Evolutionary conservation across 305 asterid species (phyloP).

Genomic region (Coffea humblotiana): DNA sequence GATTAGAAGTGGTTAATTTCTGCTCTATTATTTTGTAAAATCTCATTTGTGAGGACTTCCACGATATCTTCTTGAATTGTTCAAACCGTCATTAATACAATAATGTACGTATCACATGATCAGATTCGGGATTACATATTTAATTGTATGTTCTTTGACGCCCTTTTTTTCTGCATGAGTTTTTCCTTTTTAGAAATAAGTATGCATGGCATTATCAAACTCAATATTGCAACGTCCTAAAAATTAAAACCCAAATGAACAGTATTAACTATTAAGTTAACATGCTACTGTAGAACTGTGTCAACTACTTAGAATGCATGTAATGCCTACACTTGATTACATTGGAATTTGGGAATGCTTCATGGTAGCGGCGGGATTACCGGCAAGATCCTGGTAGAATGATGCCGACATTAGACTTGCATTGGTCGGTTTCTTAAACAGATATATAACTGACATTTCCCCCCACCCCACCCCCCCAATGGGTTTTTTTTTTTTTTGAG

Average conservation of each 20-base stretch:
- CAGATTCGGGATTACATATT: background rate
- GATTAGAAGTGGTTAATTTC: conserved; percentile 64
- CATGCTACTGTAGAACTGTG: background rate
- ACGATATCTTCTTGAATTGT: conserved; percentile 28
- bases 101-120: background rate
- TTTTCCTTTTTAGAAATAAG: background rate
- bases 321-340: background rate
- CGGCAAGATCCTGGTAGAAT: conserved; percentile 28
- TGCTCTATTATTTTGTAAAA: conserved; percentile 31
- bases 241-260: background rate
- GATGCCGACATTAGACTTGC: conserved; percentile 40
- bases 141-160: background rate
- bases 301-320: background rate
- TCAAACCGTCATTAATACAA: conserved; percentile 8
- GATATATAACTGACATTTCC: conserved; percentile 1
- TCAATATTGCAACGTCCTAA: too few relatives aligned
- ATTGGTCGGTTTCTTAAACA: conserved; percentile 36
- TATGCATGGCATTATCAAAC: background rate
- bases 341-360: conserved; percentile 7
- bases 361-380: conserved; percentile 34
- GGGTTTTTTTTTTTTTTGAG: too few relatives aligned
- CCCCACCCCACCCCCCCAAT: too few relatives aligned
- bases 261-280: background rate
- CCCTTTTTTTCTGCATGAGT: background rate
- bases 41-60: conserved; percentile 21